Conservation (phyloP, 31 red algal species). For the Porphyra umbilicalis region DNA sequence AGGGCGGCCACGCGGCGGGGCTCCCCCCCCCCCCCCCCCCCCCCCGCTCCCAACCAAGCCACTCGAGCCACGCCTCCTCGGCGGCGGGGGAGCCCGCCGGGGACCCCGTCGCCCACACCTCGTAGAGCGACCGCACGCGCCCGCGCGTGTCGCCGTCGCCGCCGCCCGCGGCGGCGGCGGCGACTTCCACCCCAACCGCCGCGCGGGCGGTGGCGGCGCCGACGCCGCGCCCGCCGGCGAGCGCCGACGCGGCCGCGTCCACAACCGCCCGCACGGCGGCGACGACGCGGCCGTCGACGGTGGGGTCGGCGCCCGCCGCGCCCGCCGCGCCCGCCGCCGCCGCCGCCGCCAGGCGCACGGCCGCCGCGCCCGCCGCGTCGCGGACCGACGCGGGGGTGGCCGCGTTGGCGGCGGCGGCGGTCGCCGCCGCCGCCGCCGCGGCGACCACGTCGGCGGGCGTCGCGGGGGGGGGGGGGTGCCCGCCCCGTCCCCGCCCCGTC, state of each 20-base stretch:
- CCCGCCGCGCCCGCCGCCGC: background rate
- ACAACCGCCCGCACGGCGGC: background rate
- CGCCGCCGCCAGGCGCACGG: background rate
- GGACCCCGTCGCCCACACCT: background rate
- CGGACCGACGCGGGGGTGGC: background rate
- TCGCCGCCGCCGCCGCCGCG: background rate
- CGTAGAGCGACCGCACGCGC: background rate
- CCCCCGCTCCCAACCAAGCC: background rate
- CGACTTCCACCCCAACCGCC: background rate
- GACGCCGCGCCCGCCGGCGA: background rate
- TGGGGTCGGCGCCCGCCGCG: no score
- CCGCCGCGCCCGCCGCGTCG: background rate
- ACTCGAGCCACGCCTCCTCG: background rate
- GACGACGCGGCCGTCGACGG: background rate
- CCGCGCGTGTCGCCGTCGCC: background rate
- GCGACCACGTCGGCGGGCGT: background rate
- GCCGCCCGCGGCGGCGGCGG: background rate
- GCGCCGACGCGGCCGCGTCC: background rate
- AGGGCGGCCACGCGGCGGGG: background rate
- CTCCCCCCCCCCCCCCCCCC: background rate
- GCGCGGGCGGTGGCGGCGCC: background rate
- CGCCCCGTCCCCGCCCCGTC: background rate
- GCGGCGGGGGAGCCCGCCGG: background rate
- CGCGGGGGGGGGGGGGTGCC: background rate
- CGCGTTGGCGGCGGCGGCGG: background rate